Percentiles rank a stretch among this genome's conserved stretches.
Evolutionary conservation across 805 yeast genomes (phyloP).

Genomic region (Suhomyces pyralidae): DNA sequence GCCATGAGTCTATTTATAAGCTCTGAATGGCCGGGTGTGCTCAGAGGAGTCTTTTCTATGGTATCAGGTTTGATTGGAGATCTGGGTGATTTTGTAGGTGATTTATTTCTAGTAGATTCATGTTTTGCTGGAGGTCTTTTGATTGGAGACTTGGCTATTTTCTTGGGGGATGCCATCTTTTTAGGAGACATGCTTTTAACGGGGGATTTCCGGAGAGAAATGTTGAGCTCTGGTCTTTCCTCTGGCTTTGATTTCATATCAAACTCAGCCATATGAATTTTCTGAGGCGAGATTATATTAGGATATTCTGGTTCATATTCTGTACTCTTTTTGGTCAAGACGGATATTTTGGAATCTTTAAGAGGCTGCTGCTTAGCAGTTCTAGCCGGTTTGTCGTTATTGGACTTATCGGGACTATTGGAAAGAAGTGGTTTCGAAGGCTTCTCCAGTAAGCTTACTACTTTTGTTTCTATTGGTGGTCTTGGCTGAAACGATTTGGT

Average conservation of each 20-base stretch:
- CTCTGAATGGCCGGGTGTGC: background rate
- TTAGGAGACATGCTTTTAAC: background rate
- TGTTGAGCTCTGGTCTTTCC: background rate
- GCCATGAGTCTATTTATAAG: slow-evolving; percentile 21
- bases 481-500: background rate
- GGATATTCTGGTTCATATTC: background rate
- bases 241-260: background rate
- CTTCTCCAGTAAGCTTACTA: background rate
- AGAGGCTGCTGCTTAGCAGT: background rate
- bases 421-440: background rate
- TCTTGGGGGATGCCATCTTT: slow-evolving; percentile 4
- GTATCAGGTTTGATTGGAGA: background rate
- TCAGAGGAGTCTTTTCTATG: background rate
- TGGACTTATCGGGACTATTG: background rate
- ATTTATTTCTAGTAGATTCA: background rate
- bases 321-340: background rate
- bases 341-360: background rate
- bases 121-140: background rate
- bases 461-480: background rate
- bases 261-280: background rate
- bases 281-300: background rate
- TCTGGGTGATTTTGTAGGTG: background rate
- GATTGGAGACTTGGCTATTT: background rate
- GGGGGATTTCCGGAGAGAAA: background rate
- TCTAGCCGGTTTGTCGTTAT: background rate